phyloP scores from a whole-genome alignment of 2,329 filamentous ascomycete species.

The Talaromyces sp. region DNA sequence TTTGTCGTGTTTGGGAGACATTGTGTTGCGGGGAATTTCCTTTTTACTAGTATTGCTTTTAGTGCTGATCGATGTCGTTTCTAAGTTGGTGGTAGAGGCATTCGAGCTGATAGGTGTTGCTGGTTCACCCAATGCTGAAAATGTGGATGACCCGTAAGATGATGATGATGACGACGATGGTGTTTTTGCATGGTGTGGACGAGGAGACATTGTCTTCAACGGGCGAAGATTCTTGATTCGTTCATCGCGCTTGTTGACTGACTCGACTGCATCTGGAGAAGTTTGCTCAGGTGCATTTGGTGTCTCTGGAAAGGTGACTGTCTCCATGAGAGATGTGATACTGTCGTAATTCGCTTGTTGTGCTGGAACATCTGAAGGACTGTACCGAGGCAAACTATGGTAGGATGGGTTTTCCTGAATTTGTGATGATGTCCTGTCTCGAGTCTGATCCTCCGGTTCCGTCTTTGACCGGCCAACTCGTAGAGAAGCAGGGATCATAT shows the following conservation, averaged over 20 bases:
- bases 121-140: slow-evolving; percentile 1
- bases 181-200: slow-evolving; percentile 9
- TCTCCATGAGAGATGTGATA: not conserved
- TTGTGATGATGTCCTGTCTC: not conserved
- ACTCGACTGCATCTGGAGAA: not conserved
- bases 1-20: slow-evolving; percentile 17
- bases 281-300: not conserved
- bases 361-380: not conserved
- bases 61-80: not conserved
- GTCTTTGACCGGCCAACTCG: slow-evolving; percentile 12
- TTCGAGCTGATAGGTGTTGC: slow-evolving; percentile 11
- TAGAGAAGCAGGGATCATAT: slow-evolving; percentile 13
- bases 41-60: not conserved
- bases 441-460: slow-evolving; percentile 1
- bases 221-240: slow-evolving; percentile 1
- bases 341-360: not conserved
- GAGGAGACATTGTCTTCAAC: slow-evolving; percentile 7
- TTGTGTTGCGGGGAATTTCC: slow-evolving; percentile 12
- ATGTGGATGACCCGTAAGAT: slow-evolving; percentile 3
- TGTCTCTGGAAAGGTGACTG: not conserved
- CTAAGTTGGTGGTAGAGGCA: slow-evolving; percentile 8
- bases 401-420: not conserved
- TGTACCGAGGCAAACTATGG: not conserved
- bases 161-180: slow-evolving; percentile 2
- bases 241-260: not conserved